These are phyloP conservation scores for Saitozyma sp. DNA, from an alignment of 768 basidiomycete genomes.

Conservation along the genomic window DNA sequence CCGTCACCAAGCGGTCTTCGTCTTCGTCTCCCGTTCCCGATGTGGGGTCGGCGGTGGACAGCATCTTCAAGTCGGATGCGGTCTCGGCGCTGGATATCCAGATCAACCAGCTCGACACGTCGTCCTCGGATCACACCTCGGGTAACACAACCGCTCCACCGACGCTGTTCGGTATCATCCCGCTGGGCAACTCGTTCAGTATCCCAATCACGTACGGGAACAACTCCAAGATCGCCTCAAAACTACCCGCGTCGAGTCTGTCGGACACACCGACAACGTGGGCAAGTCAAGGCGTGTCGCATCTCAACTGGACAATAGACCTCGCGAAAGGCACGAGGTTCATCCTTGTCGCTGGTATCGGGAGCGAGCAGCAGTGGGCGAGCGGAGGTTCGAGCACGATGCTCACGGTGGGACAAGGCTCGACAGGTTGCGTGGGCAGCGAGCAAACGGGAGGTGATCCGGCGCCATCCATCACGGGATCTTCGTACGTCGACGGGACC, in stretches of 20 bases:
- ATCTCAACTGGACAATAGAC: slow-evolving; percentile 44
- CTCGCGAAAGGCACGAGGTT: slow-evolving; percentile 44
- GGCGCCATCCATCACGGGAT: slow-evolving; percentile 34
- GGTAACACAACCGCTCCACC: slow-evolving; percentile 46
- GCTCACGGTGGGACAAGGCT: slow-evolving; percentile 46
- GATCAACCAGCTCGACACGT: background rate
- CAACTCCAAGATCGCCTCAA: slow-evolving; percentile 24
- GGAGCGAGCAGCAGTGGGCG: slow-evolving; percentile 44
- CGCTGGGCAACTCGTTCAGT: slow-evolving; percentile 42
- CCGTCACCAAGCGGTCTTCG: background rate
- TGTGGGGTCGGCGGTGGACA: background rate
- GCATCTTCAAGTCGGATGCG: background rate
- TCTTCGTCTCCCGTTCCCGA: background rate
- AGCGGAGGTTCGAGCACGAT: slow-evolving; percentile 37
- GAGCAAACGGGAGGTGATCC: slow-evolving; percentile 7
- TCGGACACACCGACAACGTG: slow-evolving; percentile 39
- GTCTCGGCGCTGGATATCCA: background rate
- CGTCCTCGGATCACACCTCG: slow-evolving; percentile 21
- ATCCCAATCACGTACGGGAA: slow-evolving; percentile 39
- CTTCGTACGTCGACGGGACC: slow-evolving; percentile 12
- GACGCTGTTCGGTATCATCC: slow-evolving; percentile 47
- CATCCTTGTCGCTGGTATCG: slow-evolving; percentile 45
- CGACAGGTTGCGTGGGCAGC: slow-evolving; percentile 21
- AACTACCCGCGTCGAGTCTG: slow-evolving; percentile 27
- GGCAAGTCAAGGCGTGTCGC: slow-evolving; percentile 32